Conservation (phyloP, 108 stramenopile species). For the Parietichytrium sp. region DNA sequence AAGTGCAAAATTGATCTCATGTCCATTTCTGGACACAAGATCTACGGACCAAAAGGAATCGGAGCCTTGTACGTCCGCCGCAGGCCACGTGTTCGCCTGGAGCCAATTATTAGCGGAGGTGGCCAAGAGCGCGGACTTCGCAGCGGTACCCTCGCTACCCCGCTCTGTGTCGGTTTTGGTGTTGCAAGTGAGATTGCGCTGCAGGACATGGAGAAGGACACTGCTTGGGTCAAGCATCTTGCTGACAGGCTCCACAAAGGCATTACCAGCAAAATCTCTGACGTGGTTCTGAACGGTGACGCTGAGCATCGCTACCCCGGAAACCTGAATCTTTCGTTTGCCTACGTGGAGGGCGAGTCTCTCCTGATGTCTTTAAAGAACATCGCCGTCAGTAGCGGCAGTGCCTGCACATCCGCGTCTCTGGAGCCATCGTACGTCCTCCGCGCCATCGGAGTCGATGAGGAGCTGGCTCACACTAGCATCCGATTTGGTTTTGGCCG, state of each 20-base stretch:
- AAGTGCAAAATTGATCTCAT: conserved; percentile 89
- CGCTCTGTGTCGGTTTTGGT: conserved; percentile 88
- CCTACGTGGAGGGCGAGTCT: conserved; percentile 96
- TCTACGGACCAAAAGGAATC: conserved; percentile 98
- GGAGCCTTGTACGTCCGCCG: conserved; percentile 94
- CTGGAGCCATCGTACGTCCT: conserved; percentile 97
- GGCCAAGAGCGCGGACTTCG: conserved; percentile 96
- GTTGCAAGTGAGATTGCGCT: conserved; percentile 80
- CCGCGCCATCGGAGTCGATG: conserved; percentile 93
- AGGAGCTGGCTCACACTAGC: conserved; percentile 94
- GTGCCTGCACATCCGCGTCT: conserved; percentile 94
- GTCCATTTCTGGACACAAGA: conserved; percentile 92
- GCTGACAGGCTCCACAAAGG: conserved; percentile 74
- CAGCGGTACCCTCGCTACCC: conserved; percentile 80
- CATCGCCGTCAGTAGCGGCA: conserved; percentile 93
- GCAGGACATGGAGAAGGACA: conserved; percentile 81
- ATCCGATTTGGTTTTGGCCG: conserved; percentile 95
- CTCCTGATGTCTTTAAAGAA: conserved; percentile 96
- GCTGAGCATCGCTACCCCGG: conserved; percentile 77
- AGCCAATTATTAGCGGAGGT: conserved; percentile 91
- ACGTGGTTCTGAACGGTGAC: conserved; percentile 90
- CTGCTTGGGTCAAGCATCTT: conserved; percentile 71
- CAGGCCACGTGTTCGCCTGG: conserved; percentile 91
- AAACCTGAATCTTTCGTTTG: conserved; percentile 94
- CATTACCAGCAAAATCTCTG: conserved; percentile 77